Evolutionary conservation across 345 rosid species (phyloP), one percentile per base, ranked within the genome.

Genomic region (Microcos paniculata): DNA sequence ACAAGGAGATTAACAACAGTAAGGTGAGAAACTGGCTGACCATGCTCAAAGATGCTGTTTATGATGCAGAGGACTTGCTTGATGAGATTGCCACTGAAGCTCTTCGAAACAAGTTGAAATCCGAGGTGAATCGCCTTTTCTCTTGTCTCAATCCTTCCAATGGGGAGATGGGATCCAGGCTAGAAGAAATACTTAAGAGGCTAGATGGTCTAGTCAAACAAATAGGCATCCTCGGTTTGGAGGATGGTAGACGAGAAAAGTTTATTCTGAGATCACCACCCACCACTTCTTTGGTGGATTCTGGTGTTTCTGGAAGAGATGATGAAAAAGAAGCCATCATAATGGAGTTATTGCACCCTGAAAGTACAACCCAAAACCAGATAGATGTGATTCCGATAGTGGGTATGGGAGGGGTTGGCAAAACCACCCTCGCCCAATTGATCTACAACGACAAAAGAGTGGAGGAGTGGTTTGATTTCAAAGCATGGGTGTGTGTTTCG

Each of bases 281-380:
- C 2, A 48, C 81, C 38, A 83, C 81, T 61, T 80, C 81, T 14
- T 21, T 77, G 51, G 69, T 66, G 3, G 81, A 83, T 58, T 80
- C 77, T 52, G 55, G 52, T 45, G 67, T 80, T 45, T 78, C 52
- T 75, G 83, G 83, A 0, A 83, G 83, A 30, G 77, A 77, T 43
- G 64, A 33, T n/a, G 83, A 83, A 16, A 74, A 26, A 30, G 76
- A 64, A 45, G 71, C 21, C n/a, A n/a, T n/a, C 1, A 51, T 83
- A 23, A 12, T 77, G 16, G n/a, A 71, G 42, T 13, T 61, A 72
- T 21, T 83, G 0, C 1, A 65, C 23, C 62, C 35, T 1, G 68
- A 71, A 35, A 57, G 45, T 53, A 1, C 9, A 13, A 35, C 55
- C 46, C 19, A 40, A 16, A 15, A 59, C 12, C 33, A 74, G 8